Base-by-base conservation (phyloP, 139 green algal genomes). In the Volvox reticuliferus region DNA sequence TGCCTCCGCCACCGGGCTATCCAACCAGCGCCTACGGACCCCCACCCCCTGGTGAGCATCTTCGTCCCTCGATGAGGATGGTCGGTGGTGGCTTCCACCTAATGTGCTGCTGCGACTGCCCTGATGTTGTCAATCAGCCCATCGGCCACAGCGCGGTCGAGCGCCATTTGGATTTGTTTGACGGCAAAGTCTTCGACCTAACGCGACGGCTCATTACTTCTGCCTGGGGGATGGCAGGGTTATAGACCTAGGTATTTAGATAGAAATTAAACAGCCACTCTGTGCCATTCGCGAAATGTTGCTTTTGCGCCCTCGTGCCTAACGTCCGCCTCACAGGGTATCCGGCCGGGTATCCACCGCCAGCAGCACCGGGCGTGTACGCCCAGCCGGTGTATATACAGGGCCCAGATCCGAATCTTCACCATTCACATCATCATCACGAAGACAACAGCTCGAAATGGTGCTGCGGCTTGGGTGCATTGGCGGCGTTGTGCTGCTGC, bases 401-500 rank as follows among this genome's bases (percentile, higher is more conserved):
- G 21, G 69, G 71, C 19, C 69, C 67, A 13, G 30, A 33, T 5
- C 35, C 32, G 1, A 16, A 35, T 32, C 50, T 17, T 22, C 20
- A 20, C 30, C 36, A 80, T 65, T 35, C 67, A 18, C 50, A 79
- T 12, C 33, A 65, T 0, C 22, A 73, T 30, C 37, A 89, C 19
- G 19, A 33, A 0, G 69, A 82, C 37, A n/a, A 89, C 69, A 89
- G 85, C n/a, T 36, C 85, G 5, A 89, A 89, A 18, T 89, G 85
- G 85, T 89, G 85, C 69, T 89, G 85, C 44, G 85, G 85, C 24
- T 67, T 89, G 37, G 69, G 85, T 19, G 85, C 85, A 0, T 30
- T 89, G n/a, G 85, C 85, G 28, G 85, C 85, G n/a, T 36, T 89
- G 44, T 89, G 85, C 44, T 89, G 85, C 71, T 89, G 85, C 71